A percentile compares a stretch with the other conserved stretches of the same genome.
phyloP scores from a whole-genome alignment of 2,329 filamentous ascomycete genomes.

The Cladosporium sp. region DNA sequence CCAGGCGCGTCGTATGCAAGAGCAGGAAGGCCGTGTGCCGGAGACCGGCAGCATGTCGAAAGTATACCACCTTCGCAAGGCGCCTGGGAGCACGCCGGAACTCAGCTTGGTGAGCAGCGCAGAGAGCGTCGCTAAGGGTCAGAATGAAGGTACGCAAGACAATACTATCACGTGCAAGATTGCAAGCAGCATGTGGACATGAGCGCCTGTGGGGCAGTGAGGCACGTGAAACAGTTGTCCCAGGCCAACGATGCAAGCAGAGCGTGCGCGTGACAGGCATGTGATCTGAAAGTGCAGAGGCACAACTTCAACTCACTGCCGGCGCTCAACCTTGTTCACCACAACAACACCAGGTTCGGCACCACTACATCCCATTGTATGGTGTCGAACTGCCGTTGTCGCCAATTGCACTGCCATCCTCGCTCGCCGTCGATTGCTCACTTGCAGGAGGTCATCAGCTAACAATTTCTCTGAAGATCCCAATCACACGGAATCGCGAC shows the following conservation, averaged over 20 bases:
- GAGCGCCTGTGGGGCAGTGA: not conserved
- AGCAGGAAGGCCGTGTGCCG: slow-evolving; percentile 36
- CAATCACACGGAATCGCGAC: slow-evolving; percentile 22
- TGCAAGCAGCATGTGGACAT: not conserved
- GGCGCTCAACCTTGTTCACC: not conserved
- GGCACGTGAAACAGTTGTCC: slow-evolving; percentile 1
- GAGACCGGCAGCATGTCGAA: slow-evolving; percentile 37
- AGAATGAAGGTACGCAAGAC: slow-evolving; percentile 31
- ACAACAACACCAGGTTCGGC: slow-evolving; percentile 3
- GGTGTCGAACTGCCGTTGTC: slow-evolving; percentile 4
- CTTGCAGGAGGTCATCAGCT: not conserved
- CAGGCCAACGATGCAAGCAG: slow-evolving; percentile 8
- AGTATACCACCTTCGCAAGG: slow-evolving; percentile 46
- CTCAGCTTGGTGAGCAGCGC: slow-evolving; percentile 41
- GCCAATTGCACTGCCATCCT: slow-evolving; percentile 5
- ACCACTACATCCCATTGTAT: slow-evolving; percentile 1
- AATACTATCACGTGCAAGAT: slow-evolving; percentile 12
- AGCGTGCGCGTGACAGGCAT: slow-evolving; percentile 9
- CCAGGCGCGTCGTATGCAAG: slow-evolving; percentile 31
- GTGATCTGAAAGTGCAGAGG: slow-evolving; percentile 5
- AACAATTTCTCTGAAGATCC: slow-evolving; percentile 12
- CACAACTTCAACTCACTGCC: not conserved
- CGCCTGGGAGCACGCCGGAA: slow-evolving; percentile 52
- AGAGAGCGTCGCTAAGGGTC: slow-evolving; percentile 32
- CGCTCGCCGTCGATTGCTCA: not conserved